Evolutionary conservation across 2,329 filamentous ascomycete genomes (phyloP).

Genomic region (Paraphoma chrysanthemicola): DNA sequence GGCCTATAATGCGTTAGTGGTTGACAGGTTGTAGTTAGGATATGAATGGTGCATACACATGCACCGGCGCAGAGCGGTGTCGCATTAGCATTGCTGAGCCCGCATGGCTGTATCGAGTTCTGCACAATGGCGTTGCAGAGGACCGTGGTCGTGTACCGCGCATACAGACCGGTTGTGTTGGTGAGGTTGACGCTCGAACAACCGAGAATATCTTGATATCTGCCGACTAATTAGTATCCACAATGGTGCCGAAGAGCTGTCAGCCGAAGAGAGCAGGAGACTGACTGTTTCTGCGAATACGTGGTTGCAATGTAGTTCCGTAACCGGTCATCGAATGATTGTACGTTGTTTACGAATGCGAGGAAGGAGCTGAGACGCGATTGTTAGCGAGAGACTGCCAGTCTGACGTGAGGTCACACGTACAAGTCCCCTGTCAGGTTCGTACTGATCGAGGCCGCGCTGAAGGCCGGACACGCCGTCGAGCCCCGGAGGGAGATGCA

Average conservation of each 20-base stretch:
- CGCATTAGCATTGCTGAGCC: constrained; percentile 68
- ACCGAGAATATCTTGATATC: constrained; percentile 82
- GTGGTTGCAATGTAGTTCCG: constrained; percentile 73
- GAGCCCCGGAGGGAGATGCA: constrained; percentile 76
- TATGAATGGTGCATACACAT: constrained; percentile 67
- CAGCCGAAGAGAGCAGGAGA: not conserved
- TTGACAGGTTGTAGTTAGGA: not conserved
- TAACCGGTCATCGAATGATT: constrained; percentile 80
- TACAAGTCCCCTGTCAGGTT: constrained; percentile 71
- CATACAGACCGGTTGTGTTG: constrained; percentile 84
- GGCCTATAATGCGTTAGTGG: constrained; percentile 60
- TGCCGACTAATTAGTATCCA: constrained; percentile 54
- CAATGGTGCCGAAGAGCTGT: constrained; percentile 1
- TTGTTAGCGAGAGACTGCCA: constrained; percentile 22
- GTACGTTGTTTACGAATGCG: constrained; percentile 75
- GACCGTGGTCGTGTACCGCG: constrained; percentile 88
- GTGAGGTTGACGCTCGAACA: constrained; percentile 78
- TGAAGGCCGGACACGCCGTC: constrained; percentile 74
- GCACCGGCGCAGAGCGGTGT: constrained; percentile 86
- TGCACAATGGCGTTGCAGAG: constrained; percentile 95
- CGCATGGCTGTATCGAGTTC: constrained; percentile 77
- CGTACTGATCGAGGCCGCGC: constrained; percentile 74
- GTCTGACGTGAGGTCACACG: constrained; percentile 34
- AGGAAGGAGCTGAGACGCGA: constrained; percentile 75
- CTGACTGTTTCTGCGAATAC: constrained; percentile 82